A percentile compares a stretch with the other conserved stretches of the same genome.
These are phyloP conservation scores for Lobosporangium transversale DNA, from an alignment of 192 early-diverging fungal species.

Conservation along the genomic window DNA sequence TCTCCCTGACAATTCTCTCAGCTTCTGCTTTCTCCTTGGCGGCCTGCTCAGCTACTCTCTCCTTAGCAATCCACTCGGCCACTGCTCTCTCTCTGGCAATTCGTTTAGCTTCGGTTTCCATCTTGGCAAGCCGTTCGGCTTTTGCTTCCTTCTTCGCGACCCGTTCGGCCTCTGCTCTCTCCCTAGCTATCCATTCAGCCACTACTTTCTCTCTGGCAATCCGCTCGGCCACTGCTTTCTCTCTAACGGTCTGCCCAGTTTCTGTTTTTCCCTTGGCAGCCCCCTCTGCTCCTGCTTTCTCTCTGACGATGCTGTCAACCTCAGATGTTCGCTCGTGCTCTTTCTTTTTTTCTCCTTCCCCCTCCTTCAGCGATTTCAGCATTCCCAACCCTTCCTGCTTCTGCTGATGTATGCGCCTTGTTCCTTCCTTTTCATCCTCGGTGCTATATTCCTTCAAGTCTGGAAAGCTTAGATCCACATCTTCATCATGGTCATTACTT, in stretches of 20 bases:
- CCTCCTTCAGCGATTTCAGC: too few relatives aligned
- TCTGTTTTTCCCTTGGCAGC: slow-evolving; percentile 1
- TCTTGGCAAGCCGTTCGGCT: neutral
- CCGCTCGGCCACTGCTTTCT: neutral
- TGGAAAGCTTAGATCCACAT: too few relatives aligned
- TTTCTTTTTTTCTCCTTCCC: too few relatives aligned
- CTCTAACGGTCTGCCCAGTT: neutral
- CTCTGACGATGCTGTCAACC: too few relatives aligned
- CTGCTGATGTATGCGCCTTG: too few relatives aligned
- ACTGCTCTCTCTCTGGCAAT: neutral
- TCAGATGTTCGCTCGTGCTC: too few relatives aligned
- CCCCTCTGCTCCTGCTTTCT: neutral
- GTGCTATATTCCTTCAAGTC: too few relatives aligned
- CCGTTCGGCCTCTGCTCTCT: neutral
- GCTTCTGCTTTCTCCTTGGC: slow-evolving; percentile 10
- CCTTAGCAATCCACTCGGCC: neutral
- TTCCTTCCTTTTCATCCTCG: too few relatives aligned
- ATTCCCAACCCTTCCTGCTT: too few relatives aligned
- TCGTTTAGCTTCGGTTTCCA: neutral
- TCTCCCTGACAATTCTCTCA: neutral
- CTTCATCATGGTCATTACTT: too few relatives aligned
- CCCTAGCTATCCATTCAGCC: neutral
- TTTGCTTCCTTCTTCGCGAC: neutral
- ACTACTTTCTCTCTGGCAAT: neutral
- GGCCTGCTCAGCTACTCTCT: neutral